Evolutionary conservation across 305 asterid genomes (phyloP).

Genomic region (Ajuga reptans): DNA sequence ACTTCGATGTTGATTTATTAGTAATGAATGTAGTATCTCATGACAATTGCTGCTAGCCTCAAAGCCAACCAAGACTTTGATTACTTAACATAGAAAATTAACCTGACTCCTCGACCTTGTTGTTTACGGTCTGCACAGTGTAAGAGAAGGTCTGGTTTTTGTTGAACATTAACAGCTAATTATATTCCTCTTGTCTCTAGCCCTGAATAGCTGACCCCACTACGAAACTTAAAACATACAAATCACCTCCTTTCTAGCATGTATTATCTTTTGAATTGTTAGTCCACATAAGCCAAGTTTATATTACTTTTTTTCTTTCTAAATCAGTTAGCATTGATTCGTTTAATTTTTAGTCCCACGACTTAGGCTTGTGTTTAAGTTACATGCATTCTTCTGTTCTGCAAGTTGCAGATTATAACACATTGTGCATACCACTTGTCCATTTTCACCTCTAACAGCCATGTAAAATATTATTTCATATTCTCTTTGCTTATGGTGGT

Average conservation of each 20-base stretch:
- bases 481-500: slow-evolving; percentile 14
- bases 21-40: neutral
- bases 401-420: neutral
- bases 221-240: neutral
- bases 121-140: neutral
- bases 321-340: neutral
- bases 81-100: neutral
- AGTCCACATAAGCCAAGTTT: neutral
- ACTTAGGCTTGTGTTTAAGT: slow-evolving; percentile 1
- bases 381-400: neutral
- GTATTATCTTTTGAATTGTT: neutral
- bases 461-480: neutral
- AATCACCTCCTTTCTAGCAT: neutral
- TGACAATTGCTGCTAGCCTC: neutral
- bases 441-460: neutral
- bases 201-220: neutral
- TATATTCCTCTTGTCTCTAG: neutral
- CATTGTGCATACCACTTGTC: neutral
- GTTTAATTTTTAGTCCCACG: neutral
- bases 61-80: neutral
- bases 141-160: neutral
- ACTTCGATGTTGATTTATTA: neutral
- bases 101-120: neutral
- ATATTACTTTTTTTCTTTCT: neutral
- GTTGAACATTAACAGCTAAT: neutral